These are phyloP conservation scores for Bondarzewia mesenterica DNA, from an alignment of 1,284 basidiomycete species.

Conservation along the genomic window DNA sequence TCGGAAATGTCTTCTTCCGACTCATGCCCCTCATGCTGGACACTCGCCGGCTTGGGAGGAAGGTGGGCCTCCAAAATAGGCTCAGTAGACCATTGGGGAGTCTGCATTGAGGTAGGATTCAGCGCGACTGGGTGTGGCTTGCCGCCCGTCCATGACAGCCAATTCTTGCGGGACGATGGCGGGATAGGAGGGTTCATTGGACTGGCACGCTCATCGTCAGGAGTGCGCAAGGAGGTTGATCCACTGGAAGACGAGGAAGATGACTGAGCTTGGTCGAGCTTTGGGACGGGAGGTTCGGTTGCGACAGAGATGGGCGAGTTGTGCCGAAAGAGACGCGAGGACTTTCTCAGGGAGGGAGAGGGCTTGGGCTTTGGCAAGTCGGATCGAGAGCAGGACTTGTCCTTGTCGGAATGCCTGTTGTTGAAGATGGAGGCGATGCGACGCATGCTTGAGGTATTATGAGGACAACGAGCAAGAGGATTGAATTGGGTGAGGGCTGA, in stretches of 20 bases:
- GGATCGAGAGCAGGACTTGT: too few species aligned
- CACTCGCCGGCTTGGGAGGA: conserved; percentile 14
- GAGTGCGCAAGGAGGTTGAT: conserved; percentile 51
- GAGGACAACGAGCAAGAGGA: conserved; percentile 11
- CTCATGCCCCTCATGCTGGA: conserved; percentile 7
- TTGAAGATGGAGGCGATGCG: conserved; percentile 47
- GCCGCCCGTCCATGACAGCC: conserved; percentile 42
- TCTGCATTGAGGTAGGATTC: conserved; percentile 8
- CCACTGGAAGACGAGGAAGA: conserved; percentile 57
- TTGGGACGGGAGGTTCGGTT: conserved; percentile 14
- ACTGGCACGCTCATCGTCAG: conserved; percentile 45
- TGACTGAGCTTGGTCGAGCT: conserved; percentile 22
- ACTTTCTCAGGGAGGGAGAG: conserved; percentile 16
- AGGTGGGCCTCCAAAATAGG: conserved; percentile 9
- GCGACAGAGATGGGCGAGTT: conserved; percentile 19
- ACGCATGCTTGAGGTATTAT: conserved; percentile 33
- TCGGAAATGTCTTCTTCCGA: conserved; percentile 14
- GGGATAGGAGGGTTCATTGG: conserved; percentile 21
- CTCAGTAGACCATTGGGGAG: conserved; percentile 11
- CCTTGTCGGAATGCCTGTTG: conserved; percentile 43
- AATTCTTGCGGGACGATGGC: conserved; percentile 23
- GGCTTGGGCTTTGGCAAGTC: conserved; percentile 16
- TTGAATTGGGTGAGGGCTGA: conserved; percentile 8
- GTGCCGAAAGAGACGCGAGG: conserved; percentile 23
- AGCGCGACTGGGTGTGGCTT: conserved; percentile 23